A percentile compares a stretch with the other conserved stretches of the same genome.
Evolutionary conservation across 2,329 filamentous ascomycete species (phyloP).

Genomic region (Botryotinia calthae): DNA sequence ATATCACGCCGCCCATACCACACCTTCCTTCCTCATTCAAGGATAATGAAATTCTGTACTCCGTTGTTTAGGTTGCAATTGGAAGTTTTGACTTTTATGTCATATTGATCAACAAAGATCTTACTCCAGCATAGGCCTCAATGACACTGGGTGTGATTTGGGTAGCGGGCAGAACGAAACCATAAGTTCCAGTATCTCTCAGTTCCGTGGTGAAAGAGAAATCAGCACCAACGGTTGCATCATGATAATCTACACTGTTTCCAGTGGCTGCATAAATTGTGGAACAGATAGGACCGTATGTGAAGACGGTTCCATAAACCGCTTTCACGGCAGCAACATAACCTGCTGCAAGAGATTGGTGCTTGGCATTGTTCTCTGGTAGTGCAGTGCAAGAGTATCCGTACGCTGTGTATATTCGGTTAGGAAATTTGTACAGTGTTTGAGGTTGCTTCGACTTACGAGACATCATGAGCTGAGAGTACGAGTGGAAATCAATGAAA

Average conservation of each 20-base stretch:
- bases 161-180: constrained; percentile 49
- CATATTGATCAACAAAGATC: constrained; percentile 30
- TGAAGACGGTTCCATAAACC: constrained; percentile 48
- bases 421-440: not conserved
- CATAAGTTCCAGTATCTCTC: constrained; percentile 47
- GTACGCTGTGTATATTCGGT: constrained; percentile 42
- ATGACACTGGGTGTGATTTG: constrained; percentile 48
- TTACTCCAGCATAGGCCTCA: constrained; percentile 47
- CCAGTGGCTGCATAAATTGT: constrained; percentile 60
- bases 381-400: constrained; percentile 55
- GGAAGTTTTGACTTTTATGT: constrained; percentile 8
- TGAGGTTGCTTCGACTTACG: constrained; percentile 32
- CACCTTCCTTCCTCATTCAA: not conserved
- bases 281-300: constrained; percentile 51
- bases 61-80: not conserved
- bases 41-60: not conserved
- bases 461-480: constrained; percentile 57
- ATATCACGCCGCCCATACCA: too few relatives aligned
- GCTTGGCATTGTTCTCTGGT: constrained; percentile 47
- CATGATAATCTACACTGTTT: constrained; percentile 45
- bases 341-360: constrained; percentile 49
- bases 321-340: constrained; percentile 54
- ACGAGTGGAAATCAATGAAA: constrained; percentile 65
- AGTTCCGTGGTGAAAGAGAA: constrained; percentile 48
- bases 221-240: constrained; percentile 40